Evolutionary conservation across 371 early-diverging fungal genomes (phyloP).

Genomic region (Chytridium lagenaria): DNA sequence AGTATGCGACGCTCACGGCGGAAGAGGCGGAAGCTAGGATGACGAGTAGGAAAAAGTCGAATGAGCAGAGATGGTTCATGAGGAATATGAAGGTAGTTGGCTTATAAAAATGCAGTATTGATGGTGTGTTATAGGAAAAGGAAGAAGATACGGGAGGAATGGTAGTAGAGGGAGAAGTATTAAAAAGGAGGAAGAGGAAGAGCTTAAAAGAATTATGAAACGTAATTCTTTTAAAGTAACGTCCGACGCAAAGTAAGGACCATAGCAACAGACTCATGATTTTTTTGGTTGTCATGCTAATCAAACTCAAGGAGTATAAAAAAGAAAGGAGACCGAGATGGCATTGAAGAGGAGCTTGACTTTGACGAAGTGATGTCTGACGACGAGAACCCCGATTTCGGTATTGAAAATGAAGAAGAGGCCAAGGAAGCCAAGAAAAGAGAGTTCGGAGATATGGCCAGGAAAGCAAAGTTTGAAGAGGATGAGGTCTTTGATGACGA

Average conservation of each 20-base stretch:
- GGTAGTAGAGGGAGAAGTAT: constrained; percentile 6
- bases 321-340: constrained; percentile 35
- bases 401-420: constrained; percentile 56
- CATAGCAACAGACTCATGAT: no score
- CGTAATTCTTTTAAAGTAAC: constrained; percentile 24
- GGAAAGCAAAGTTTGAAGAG: constrained; percentile 36
- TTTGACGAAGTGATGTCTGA: constrained; percentile 76
- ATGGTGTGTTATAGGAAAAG: no score
- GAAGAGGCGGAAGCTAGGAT: constrained; percentile 95
- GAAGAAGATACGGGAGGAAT: no score
- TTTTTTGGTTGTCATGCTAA: no score
- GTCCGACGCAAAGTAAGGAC: constrained; percentile 1
- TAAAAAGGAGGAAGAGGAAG: constrained; percentile 32
- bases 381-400: constrained; percentile 72
- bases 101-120: no score
- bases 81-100: constrained; percentile 25
- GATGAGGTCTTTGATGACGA: constrained; percentile 46
- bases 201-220: constrained; percentile 28
- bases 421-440: constrained; percentile 49
- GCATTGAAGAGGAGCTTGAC: constrained; percentile 73
- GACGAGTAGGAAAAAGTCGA: constrained; percentile 36
- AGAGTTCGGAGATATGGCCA: constrained; percentile 37
- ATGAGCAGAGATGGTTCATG: constrained; percentile 44
- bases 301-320: not conserved
- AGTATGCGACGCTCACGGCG: constrained; percentile 78